Percentiles rank a stretch among this genome's conserved stretches.
phyloP scores from a whole-genome alignment of 305 asterid genomes.

The Petunia hybrid region DNA sequence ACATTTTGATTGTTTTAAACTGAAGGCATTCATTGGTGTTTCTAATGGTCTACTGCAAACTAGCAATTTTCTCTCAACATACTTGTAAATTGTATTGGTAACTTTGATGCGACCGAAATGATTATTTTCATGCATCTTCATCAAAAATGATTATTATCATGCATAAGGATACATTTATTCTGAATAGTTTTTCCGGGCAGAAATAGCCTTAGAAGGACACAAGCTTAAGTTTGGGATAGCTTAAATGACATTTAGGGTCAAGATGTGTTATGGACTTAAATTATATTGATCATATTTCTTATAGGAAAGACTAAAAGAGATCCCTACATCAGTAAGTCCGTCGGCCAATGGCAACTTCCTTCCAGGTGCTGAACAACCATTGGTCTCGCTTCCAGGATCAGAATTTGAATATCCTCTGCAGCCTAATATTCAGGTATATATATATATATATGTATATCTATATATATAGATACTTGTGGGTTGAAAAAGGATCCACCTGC shows the following conservation, averaged over 20 bases:
- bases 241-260: constrained; percentile 7
- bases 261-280: constrained; percentile 23
- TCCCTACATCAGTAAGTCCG: constrained; percentile 76
- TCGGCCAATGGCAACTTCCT: constrained; percentile 66
- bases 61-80: background rate
- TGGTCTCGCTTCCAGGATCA: constrained; percentile 85
- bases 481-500: constrained; percentile 7
- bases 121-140: too few species aligned
- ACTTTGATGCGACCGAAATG: background rate
- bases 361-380: constrained; percentile 67
- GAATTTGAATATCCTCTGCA: constrained; percentile 74
- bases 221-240: constrained; percentile 10
- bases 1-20: background rate
- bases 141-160: too few species aligned
- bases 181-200: background rate
- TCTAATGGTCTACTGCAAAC: background rate
- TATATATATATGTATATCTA: constrained; percentile 9
- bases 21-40: background rate
- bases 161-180: too few species aligned
- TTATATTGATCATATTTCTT: constrained; percentile 38
- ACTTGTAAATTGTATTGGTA: constrained; percentile 3
- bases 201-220: constrained; percentile 14
- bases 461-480: background rate
- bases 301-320: constrained; percentile 96
- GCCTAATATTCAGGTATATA: constrained; percentile 77